These are phyloP conservation scores for Sclerotinia nivalis DNA, from an alignment of 2,329 filamentous ascomycete genomes.

Conservation along the genomic window DNA sequence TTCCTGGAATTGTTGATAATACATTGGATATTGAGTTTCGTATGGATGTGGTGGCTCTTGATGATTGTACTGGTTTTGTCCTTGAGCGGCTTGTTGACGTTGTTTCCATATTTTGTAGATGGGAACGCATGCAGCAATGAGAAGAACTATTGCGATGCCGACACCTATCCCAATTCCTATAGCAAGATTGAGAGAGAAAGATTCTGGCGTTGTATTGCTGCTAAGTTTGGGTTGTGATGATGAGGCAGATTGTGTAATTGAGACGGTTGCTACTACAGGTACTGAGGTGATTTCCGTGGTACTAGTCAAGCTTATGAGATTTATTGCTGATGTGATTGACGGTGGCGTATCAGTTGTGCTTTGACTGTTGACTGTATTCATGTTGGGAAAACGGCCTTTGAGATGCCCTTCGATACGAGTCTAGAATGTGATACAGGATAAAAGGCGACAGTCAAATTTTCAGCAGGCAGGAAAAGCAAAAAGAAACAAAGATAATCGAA, in stretches of 20 bases:
- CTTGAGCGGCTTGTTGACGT: not conserved
- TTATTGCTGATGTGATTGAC: not conserved
- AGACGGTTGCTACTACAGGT: not conserved
- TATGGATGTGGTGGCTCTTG: not conserved
- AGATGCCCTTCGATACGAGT: not conserved
- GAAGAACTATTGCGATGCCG: not conserved
- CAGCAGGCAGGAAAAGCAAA: not conserved
- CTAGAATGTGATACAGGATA: not conserved
- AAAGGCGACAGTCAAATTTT: not conserved
- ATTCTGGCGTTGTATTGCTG: not conserved
- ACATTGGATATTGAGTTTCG: not conserved
- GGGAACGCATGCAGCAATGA: not conserved
- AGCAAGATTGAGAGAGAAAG: not conserved
- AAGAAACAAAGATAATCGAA: not conserved
- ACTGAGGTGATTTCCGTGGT: not conserved
- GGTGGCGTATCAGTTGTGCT: not conserved
- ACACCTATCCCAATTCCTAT: not conserved
- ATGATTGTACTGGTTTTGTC: not conserved
- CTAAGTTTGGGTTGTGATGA: not conserved
- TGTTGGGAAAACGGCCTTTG: not conserved
- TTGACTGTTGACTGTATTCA: not conserved
- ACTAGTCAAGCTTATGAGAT: not conserved
- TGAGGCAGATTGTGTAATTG: not conserved
- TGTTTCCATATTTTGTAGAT: not conserved
- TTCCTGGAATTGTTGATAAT: not conserved